Evolutionary conservation across 2,329 filamentous ascomycete genomes (phyloP), one percentile per base, ranked within the genome.

Genomic region (Neophaeococcomyces mojaviensis): DNA sequence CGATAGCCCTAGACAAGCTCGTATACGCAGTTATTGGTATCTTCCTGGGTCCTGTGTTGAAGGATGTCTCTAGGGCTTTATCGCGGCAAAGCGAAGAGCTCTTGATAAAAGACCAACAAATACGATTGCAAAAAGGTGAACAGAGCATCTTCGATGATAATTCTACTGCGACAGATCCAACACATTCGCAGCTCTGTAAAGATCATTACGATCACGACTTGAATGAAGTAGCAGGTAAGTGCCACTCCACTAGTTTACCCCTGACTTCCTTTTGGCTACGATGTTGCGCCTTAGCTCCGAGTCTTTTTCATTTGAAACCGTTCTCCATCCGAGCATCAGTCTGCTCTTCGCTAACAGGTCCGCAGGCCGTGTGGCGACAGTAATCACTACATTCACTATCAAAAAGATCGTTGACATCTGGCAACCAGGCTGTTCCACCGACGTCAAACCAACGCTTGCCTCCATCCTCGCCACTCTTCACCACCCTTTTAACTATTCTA

Each of bases 11-110:
- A n/a, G 39, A 43, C 15, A 43, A 43, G 39, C 24, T 85, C 1
- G 75, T 79, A 2, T 74, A 86, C 3, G 69, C 77, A 4, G 56
- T 92, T 19, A 73, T 92, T 15, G 88, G 88, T 10, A 64, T 92
- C 6, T 64, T 92, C 24, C 69, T 94, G 1, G 87, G 88, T 0
- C 86, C 87, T 0, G 74, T 94, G 18, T 24, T 43, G 39, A 32
- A 33, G 18, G 18, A 43, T 18, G 33, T 43, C n/a, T 9, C 10
- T 10, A 18, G 13, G 4, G 39, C 39, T 8, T 15, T 43, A 9
- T n/a, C 9, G 10, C 24, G 19, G 16, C 39, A 43, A 34, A 10
- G 22, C 19, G 31, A 43, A 13, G 24, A 33, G 9, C 18, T 43
- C 6, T 33, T 43, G 26, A 32, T 5, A 16, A 16, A 20, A 31